A percentile compares a stretch with the other conserved stretches of the same genome.
Evolutionary conservation across 148 eudicot species (phyloP).

Genomic region (Spergularia marina): DNA sequence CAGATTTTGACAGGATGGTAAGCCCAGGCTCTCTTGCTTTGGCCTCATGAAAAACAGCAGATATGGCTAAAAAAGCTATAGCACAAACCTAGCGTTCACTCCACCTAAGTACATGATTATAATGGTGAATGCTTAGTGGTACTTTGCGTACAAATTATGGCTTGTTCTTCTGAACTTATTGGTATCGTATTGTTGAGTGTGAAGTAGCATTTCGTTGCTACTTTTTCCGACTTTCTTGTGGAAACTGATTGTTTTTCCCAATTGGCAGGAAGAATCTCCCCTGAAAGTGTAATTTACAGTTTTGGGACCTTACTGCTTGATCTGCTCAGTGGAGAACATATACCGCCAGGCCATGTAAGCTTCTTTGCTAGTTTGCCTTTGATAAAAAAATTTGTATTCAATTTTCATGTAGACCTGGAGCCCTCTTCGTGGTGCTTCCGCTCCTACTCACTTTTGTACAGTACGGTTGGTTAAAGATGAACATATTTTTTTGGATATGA

Average conservation of each 20-base stretch:
- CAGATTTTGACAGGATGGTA: conserved; percentile 59
- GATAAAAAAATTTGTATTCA: not conserved
- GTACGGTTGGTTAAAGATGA: not conserved
- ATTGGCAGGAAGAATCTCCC: conserved; percentile 65
- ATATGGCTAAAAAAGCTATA: conserved; percentile 82
- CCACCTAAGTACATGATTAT: conserved; percentile 77
- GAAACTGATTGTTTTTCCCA: conserved; percentile 27
- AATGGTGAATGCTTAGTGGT: not conserved
- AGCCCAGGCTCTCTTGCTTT: conserved; percentile 89
- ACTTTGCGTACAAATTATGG: not conserved
- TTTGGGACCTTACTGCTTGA: conserved; percentile 80
- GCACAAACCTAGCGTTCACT: conserved; percentile 88
- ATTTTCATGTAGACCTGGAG: not conserved
- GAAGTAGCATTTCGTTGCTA: not conserved
- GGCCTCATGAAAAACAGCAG: conserved; percentile 93
- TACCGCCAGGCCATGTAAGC: conserved; percentile 83
- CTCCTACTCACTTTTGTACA: not conserved
- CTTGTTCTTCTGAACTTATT: not conserved
- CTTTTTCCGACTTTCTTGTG: not conserved
- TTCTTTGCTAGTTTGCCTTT: conserved; percentile 1
- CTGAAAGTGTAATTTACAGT: conserved; percentile 80
- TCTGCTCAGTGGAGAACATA: conserved; percentile 81
- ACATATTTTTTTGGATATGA: conserved; percentile 7
- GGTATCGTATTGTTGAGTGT: not conserved
- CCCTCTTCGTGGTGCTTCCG: not conserved